Evolutionary conservation across 2,329 filamentous ascomycete genomes (phyloP).

Genomic region (Bisporella sp.): DNA sequence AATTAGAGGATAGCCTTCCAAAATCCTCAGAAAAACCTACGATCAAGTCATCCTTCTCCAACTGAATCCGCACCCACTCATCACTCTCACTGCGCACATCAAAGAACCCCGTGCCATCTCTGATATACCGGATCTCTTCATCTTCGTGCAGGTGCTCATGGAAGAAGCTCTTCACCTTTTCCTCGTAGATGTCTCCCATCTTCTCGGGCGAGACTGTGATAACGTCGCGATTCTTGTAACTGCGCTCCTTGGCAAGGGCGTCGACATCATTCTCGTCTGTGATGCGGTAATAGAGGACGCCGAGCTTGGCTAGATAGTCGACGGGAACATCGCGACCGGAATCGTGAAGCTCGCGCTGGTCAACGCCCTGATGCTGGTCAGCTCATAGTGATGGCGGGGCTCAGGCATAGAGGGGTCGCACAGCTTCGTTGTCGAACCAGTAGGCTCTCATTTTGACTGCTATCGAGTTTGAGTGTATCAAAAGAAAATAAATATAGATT

Average conservation of each 20-base stretch:
- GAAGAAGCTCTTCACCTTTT: conserved; percentile 92
- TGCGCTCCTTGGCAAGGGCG: conserved; percentile 62
- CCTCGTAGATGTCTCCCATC: conserved; percentile 84
- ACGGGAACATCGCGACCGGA: conserved; percentile 64
- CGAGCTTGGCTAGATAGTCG: conserved; percentile 63
- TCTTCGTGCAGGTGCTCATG: conserved; percentile 95
- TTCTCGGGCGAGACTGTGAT: conserved; percentile 79
- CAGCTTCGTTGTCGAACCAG: conserved; percentile 61
- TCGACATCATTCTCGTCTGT: conserved; percentile 62
- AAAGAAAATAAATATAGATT: too few relatives aligned
- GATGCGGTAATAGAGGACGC: conserved; percentile 72
- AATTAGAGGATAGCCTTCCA: conserved; percentile 1
- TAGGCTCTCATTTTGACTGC: conserved; percentile 56
- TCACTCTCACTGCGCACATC: conserved; percentile 80
- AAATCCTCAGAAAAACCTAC: conserved; percentile 11
- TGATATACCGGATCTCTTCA: conserved; percentile 94
- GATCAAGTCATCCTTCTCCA: conserved; percentile 85
- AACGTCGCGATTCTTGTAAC: conserved; percentile 93
- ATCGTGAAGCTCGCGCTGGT: conserved; percentile 88
- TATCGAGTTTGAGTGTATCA: not conserved
- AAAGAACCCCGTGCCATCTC: conserved; percentile 84
- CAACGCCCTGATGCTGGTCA: conserved; percentile 52
- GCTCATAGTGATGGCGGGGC: not conserved
- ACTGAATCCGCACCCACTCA: conserved; percentile 78
- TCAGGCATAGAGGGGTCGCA: conserved; percentile 28